Conservation (phyloP, 2,329 filamentous ascomycete species). For the Gaeumannomyces sp. region DNA sequence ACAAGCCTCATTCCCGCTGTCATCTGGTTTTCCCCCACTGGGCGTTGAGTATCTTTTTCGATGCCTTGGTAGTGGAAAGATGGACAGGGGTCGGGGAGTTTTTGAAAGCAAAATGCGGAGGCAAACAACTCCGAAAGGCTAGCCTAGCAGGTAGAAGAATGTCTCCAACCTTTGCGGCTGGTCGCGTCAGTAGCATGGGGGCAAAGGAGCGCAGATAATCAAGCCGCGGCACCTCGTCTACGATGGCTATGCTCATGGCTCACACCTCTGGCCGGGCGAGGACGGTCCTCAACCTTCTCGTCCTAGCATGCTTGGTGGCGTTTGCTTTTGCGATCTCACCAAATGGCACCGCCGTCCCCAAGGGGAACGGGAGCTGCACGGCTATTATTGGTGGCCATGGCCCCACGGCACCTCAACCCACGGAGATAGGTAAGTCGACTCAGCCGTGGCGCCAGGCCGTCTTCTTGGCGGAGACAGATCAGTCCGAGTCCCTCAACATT, state of each 20-base stretch:
- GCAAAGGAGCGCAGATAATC: not conserved
- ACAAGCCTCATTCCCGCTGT: not conserved
- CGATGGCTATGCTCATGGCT: not conserved
- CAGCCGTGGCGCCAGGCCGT: too few species aligned
- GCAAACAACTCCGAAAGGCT: not conserved
- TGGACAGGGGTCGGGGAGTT: too few species aligned
- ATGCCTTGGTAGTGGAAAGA: too few species aligned
- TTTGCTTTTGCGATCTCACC: not conserved
- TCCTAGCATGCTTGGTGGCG: not conserved
- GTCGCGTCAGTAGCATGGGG: not conserved
- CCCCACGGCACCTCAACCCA: too few species aligned
- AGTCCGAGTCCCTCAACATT: too few species aligned
- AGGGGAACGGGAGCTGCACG: not conserved
- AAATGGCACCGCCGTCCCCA: not conserved
- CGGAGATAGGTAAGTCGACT: too few species aligned
- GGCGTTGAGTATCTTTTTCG: not conserved
- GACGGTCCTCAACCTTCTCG: not conserved
- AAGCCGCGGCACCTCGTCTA: not conserved
- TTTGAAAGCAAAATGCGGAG: not conserved
- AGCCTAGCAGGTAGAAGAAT: not conserved
- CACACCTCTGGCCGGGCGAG: not conserved
- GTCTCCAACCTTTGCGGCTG: too few species aligned
- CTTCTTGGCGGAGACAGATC: too few species aligned
- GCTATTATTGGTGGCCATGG: not conserved
- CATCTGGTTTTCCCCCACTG: not conserved